Evolutionary conservation across 495 filamentous ascomycete genomes (phyloP).

Genomic region (Paragyromitra xinjiangensis): DNA sequence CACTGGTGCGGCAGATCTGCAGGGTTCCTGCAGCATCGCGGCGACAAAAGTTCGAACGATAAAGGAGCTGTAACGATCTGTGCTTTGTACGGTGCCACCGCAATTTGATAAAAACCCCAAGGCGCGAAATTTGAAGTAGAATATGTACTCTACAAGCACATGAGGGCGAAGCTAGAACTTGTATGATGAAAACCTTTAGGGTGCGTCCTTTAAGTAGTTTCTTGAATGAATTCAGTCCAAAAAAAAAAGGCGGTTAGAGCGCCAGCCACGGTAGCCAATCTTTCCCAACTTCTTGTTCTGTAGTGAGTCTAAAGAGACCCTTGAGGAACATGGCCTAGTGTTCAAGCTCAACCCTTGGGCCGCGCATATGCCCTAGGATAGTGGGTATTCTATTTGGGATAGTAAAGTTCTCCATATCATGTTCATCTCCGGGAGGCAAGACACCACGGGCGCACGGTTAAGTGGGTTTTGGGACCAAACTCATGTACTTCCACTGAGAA

Average conservation of each 20-base stretch:
- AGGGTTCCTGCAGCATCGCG: slow-evolving; percentile 33
- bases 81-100: not conserved
- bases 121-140: not conserved
- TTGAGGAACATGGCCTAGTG: no score
- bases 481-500: not conserved
- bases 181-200: no score
- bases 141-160: not conserved
- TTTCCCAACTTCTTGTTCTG: no score
- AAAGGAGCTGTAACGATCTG: not conserved
- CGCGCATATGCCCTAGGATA: no score
- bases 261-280: no score
- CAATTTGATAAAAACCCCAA: not conserved
- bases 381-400: no score
- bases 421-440: not conserved
- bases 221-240: no score
- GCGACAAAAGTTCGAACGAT: slow-evolving; percentile 26
- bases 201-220: no score
- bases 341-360: no score
- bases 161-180: no score
- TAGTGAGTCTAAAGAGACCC: no score
- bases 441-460: not conserved
- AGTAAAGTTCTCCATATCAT: not conserved
- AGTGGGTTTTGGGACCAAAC: not conserved
- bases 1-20: slow-evolving; percentile 36
- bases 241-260: no score